Conservation (phyloP, 2,329 filamentous ascomycete genomes). For the Talaromyces verruculosus region DNA sequence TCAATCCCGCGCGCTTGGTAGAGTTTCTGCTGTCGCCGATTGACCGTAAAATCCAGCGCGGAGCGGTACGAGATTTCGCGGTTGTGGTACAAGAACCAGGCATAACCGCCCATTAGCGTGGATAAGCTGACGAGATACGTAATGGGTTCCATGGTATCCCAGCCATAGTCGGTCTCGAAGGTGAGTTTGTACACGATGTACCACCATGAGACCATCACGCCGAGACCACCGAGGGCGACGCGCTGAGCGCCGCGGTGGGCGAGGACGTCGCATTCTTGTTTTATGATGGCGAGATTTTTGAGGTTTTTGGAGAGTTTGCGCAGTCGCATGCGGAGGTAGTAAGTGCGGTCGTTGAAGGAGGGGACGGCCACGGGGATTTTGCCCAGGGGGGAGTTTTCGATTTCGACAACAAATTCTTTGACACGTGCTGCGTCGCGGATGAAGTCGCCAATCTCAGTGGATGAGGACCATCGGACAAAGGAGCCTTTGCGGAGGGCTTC, state of each 20-base stretch:
- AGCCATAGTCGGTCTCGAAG: conserved; percentile 73
- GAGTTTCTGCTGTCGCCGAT: conserved; percentile 70
- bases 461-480: conserved; percentile 85
- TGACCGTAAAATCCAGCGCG: conserved; percentile 84
- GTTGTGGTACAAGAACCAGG: conserved; percentile 94
- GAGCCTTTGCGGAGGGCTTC: conserved; percentile 45
- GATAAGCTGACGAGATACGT: conserved; percentile 86
- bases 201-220: conserved; percentile 74
- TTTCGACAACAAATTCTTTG: conserved; percentile 78
- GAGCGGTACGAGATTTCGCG: conserved; percentile 83
- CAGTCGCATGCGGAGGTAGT: conserved; percentile 77
- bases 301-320: conserved; percentile 70
- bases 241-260: conserved; percentile 76
- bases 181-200: conserved; percentile 70
- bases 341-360: conserved; percentile 84
- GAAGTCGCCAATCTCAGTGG: conserved; percentile 90
- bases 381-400: conserved; percentile 68
- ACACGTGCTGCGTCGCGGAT: conserved; percentile 84
- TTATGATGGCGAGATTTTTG: conserved; percentile 68
- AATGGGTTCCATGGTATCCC: conserved; percentile 88
- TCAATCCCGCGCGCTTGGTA: conserved; percentile 78
- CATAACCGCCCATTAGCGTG: conserved; percentile 83
- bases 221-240: conserved; percentile 77
- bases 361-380: conserved; percentile 75
- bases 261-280: conserved; percentile 75